A percentile compares a stretch with the other conserved stretches of the same genome.
Conservation (phyloP, 306 rosid genomes). For the Cucumis melo region DNA sequence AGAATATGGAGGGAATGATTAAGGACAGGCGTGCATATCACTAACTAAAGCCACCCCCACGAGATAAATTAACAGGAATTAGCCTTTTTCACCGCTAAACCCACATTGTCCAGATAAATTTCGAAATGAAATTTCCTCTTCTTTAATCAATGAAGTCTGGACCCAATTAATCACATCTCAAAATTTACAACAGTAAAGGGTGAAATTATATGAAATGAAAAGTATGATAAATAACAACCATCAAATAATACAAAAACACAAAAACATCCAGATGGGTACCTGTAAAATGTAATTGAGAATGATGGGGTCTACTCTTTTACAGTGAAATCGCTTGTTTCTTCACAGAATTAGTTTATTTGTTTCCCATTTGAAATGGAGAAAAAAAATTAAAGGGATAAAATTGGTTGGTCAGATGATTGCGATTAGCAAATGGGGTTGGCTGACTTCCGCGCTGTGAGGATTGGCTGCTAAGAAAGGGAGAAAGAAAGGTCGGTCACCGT, state of each 20-base stretch:
- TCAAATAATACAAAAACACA: background rate
- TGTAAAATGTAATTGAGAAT: background rate
- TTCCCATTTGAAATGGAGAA: background rate
- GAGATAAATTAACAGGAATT: slow-evolving; percentile 40
- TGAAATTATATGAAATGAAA: background rate
- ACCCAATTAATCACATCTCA: background rate
- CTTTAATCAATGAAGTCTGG: background rate
- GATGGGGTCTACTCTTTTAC: background rate
- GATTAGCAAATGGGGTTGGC: slow-evolving; percentile 33
- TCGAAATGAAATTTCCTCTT: background rate
- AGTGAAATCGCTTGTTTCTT: background rate
- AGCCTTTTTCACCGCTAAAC: background rate
- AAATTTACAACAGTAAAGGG: background rate
- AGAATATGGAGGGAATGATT: slow-evolving; percentile 55
- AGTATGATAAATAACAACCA: background rate
- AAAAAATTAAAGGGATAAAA: background rate
- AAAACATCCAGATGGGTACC: background rate
- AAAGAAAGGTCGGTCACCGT: slow-evolving; percentile 40
- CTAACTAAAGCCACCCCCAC: slow-evolving; percentile 45
- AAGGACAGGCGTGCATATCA: slow-evolving; percentile 99
- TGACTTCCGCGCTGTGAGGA: slow-evolving; percentile 44
- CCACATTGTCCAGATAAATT: background rate
- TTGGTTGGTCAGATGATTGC: slow-evolving; percentile 14
- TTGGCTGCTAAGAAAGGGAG: slow-evolving; percentile 16
- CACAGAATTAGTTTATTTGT: background rate